phyloP scores from a whole-genome alignment of 768 basidiomycete species.

The Mycena polygramma region DNA sequence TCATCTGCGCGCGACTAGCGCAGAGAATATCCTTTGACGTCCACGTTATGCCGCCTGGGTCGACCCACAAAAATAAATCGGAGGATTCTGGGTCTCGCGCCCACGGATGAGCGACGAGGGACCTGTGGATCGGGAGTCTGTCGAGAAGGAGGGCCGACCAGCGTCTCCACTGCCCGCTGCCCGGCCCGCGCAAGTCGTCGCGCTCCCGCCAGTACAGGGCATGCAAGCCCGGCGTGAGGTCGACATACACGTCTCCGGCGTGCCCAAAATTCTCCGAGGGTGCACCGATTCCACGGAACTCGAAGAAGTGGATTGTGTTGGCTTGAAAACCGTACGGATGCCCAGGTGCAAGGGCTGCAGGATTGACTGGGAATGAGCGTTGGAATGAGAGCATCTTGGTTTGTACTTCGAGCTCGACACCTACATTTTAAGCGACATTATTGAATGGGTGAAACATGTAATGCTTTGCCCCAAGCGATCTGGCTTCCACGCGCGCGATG shows the following conservation, averaged over 20 bases:
- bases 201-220: slow-evolving; percentile 33
- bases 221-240: slow-evolving; percentile 30
- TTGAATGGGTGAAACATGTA: neutral
- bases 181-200: neutral
- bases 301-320: slow-evolving; percentile 40
- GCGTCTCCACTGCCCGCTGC: slow-evolving; percentile 20
- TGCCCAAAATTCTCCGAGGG: slow-evolving; percentile 42
- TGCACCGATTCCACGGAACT: slow-evolving; percentile 43
- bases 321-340: slow-evolving; percentile 24
- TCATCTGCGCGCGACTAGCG: slow-evolving; percentile 27
- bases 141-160: slow-evolving; percentile 28
- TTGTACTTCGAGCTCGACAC: neutral
- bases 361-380: slow-evolving; percentile 24
- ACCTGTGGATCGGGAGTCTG: slow-evolving; percentile 21
- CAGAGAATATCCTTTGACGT: slow-evolving; percentile 24
- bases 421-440: neutral
- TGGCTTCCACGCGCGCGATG: too few relatives aligned
- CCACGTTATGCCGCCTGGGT: slow-evolving; percentile 30
- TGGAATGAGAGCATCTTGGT: slow-evolving; percentile 19
- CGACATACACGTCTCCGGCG: slow-evolving; percentile 44
- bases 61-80: slow-evolving; percentile 32
- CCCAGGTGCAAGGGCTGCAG: slow-evolving; percentile 11
- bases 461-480: too few relatives aligned
- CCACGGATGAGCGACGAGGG: slow-evolving; percentile 32
- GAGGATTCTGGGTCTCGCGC: slow-evolving; percentile 22